Base-by-base conservation (phyloP, 2,329 filamentous ascomycete genomes). In the Claviceps capensis region DNA sequence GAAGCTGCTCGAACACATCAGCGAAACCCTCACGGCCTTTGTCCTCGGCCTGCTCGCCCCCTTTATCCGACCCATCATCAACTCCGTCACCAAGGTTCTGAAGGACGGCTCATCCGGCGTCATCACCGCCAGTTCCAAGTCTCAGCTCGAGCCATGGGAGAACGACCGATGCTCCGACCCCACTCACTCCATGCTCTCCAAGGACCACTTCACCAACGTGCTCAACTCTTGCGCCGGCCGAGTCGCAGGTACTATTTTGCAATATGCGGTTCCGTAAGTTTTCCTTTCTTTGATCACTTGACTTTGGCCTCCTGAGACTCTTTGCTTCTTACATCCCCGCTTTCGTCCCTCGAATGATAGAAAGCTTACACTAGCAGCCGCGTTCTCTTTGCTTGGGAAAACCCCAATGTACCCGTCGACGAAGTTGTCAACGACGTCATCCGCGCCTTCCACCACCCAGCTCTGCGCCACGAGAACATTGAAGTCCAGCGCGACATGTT, bases 401-500 rank as follows among this genome's bases (percentile, higher is more conserved):
- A 97, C 64, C 79, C 85, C 2, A 81, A 84, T 44, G 82, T 95
- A 0, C 81, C 88, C 0, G 84, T 93, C 4, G 79, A 94, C 40
- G 86, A 94, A 66, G 85, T 97, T 0, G 74, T 90, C 56, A 75
- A 87, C 56, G 91, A 97, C 59, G 81, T 94, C 42, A 71, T 89
- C 47, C 79, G 80, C 23, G 82, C 88, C 11, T 95, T 97, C 71
- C 93, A 98, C 65, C 93, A 98, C 64, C 93, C 93, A 1, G 85
- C 86, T 6, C 73, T 88, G 34, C 83, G 91, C 23, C 79, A 93
- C 59, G 82, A 86, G 51, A 73, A 75, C 52, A 72, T 86, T 53
- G 86, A 95, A 64, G 82, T 93, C 30, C 93, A 97, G 58, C 78
- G 80, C 45, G 82, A 83, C 50, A 98, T 98, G 93, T 97, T 87